phyloP scores from a whole-genome alignment of 2,329 filamentous ascomycete species.

The Albophoma yamanashiensis region DNA sequence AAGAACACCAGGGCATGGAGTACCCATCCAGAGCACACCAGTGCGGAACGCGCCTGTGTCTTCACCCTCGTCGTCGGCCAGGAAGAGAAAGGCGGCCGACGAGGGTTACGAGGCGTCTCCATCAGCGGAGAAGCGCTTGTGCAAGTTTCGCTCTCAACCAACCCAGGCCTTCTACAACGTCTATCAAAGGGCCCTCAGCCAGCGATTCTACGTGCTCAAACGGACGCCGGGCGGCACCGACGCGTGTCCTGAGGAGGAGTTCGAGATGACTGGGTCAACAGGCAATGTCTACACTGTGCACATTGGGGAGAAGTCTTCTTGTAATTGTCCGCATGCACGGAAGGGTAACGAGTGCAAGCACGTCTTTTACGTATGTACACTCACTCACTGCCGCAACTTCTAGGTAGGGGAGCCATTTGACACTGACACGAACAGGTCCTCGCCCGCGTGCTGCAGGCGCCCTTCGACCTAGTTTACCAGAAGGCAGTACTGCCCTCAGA shows the following conservation, averaged over 20 bases:
- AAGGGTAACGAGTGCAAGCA: slow-evolving; percentile 56
- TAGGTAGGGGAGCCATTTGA: neutral
- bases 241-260: slow-evolving; percentile 35
- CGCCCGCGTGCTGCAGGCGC: slow-evolving; percentile 47
- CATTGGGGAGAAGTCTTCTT: slow-evolving; percentile 39
- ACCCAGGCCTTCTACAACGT: slow-evolving; percentile 24
- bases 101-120: neutral
- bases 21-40: neutral
- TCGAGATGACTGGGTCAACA: slow-evolving; percentile 52
- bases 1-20: neutral
- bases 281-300: slow-evolving; percentile 54
- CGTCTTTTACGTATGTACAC: slow-evolving; percentile 39
- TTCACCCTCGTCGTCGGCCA: slow-evolving; percentile 1
- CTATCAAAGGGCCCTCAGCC: slow-evolving; percentile 27
- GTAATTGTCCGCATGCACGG: slow-evolving; percentile 43
- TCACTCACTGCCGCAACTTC: neutral
- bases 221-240: slow-evolving; percentile 23
- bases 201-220: slow-evolving; percentile 36
- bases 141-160: slow-evolving; percentile 20
- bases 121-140: slow-evolving; percentile 22
- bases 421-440: slow-evolving; percentile 30
- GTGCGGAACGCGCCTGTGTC: neutral
- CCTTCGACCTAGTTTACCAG: slow-evolving; percentile 47
- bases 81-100: slow-evolving; percentile 7
- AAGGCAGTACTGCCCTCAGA: slow-evolving; percentile 48